Percentiles rank a stretch among this genome's conserved stretches.
Evolutionary conservation across 768 basidiomycete species (phyloP).

Genomic region (Porpolomopsis calyptriformis): DNA sequence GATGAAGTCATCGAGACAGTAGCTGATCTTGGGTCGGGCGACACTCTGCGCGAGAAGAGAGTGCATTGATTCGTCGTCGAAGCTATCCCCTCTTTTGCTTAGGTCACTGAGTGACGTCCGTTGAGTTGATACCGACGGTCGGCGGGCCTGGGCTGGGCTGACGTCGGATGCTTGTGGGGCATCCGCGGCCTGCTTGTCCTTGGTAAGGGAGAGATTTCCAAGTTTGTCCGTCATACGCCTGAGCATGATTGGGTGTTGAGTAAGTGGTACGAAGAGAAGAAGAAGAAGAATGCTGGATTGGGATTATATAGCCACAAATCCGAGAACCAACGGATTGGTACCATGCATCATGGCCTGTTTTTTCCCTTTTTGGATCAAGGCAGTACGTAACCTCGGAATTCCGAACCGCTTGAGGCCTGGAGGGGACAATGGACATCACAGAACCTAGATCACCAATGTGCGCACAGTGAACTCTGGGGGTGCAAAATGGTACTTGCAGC

Average conservation of each 20-base stretch:
- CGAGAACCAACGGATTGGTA: too few species aligned
- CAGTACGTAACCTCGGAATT: too few species aligned
- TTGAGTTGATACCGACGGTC: slow-evolving; percentile 59
- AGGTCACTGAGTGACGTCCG: slow-evolving; percentile 49
- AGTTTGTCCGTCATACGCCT: slow-evolving; percentile 44
- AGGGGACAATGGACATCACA: too few species aligned
- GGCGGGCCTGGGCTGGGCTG: slow-evolving; percentile 38
- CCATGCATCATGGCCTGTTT: too few species aligned
- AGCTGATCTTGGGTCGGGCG: slow-evolving; percentile 50
- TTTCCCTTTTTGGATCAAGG: too few species aligned
- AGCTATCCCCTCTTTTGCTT: slow-evolving; percentile 31
- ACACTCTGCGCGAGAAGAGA: slow-evolving; percentile 23
- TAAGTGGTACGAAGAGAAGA: too few species aligned
- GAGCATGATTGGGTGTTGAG: slow-evolving; percentile 26
- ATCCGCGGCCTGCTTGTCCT: slow-evolving; percentile 13
- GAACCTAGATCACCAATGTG: too few species aligned
- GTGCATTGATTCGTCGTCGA: slow-evolving; percentile 19
- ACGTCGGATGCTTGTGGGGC: slow-evolving; percentile 20
- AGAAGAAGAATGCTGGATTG: too few species aligned
- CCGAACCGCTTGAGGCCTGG: too few species aligned
- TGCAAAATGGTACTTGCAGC: too few species aligned
- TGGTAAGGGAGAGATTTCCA: slow-evolving; percentile 29
- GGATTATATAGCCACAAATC: too few species aligned
- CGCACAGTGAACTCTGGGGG: too few species aligned
- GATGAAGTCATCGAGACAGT: slow-evolving; percentile 66